Conservation (phyloP, 805 yeast species). For the Saccharomyces kudriavzevii region DNA sequence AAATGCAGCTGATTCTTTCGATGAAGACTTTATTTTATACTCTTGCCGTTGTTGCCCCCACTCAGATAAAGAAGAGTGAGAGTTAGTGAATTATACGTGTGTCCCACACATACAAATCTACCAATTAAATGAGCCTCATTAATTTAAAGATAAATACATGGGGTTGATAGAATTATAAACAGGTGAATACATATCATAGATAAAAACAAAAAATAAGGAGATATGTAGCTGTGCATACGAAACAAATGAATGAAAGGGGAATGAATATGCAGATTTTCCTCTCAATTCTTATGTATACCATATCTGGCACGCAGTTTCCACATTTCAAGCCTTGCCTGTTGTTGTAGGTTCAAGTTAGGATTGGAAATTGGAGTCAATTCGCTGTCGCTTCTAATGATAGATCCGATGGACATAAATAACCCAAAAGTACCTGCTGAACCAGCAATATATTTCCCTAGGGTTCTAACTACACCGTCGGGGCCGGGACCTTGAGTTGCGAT, state of each 20-base stretch:
- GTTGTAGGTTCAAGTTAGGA: slow-evolving; percentile 16
- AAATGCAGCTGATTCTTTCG: background rate
- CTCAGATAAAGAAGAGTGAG: background rate
- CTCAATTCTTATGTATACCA: slow-evolving; percentile 12
- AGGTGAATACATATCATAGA: background rate
- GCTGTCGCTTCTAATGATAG: slow-evolving; percentile 75
- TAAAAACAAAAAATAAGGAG: background rate
- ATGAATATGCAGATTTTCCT: background rate
- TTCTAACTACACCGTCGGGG: slow-evolving; percentile 94
- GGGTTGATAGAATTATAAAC: background rate
- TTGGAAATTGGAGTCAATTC: slow-evolving; percentile 8
- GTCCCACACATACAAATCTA: background rate
- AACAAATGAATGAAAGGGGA: background rate
- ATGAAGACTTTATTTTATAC: background rate
- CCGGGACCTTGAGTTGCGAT: slow-evolving; percentile 94
- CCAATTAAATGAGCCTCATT: background rate
- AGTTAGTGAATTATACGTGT: no score
- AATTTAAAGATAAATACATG: background rate
- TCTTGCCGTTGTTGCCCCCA: background rate
- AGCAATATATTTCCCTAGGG: slow-evolving; percentile 90
- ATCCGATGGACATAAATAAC: slow-evolving; percentile 91
- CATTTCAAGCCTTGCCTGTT: slow-evolving; percentile 26
- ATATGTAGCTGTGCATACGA: background rate
- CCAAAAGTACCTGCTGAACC: slow-evolving; percentile 98
- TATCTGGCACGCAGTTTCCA: slow-evolving; percentile 25